Percentiles rank a stretch among this genome's conserved stretches.
These are phyloP conservation scores for Phytopythium delawarense DNA, from an alignment of 352 stramenopile species.

Conservation along the genomic window DNA sequence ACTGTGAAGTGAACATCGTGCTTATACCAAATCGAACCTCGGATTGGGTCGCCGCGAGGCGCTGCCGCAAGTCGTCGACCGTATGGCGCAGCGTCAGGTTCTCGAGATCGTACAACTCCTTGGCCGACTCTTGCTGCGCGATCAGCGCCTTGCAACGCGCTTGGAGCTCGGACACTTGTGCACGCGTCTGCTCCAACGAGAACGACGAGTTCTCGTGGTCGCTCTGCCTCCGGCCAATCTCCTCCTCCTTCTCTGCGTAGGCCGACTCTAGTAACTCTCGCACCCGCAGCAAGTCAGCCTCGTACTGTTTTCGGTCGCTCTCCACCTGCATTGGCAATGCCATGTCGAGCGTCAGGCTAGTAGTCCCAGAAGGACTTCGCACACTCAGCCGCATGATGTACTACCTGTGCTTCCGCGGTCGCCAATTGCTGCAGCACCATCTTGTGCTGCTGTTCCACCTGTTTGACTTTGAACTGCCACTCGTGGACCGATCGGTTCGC, in stretches of 20 bases:
- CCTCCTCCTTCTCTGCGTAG: conserved; percentile 4
- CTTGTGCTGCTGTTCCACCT: not conserved
- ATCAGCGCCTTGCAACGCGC: conserved; percentile 18
- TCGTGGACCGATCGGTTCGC: conserved; percentile 22
- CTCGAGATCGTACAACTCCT: conserved; percentile 23
- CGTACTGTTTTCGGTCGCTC: conserved; percentile 2
- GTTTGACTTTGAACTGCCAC: conserved; percentile 19
- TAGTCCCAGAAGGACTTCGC: not conserved
- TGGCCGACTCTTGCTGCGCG: conserved; percentile 19
- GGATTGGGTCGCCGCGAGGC: not conserved
- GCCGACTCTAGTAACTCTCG: conserved; percentile 10
- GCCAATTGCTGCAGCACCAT: not conserved
- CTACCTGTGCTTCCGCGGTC: not conserved
- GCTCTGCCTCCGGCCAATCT: not conserved
- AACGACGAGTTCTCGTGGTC: not conserved
- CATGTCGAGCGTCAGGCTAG: not conserved
- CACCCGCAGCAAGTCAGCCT: conserved; percentile 1
- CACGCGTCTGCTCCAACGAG: not conserved
- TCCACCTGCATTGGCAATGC: not conserved
- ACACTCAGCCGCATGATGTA: not conserved
- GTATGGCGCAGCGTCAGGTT: conserved; percentile 1
- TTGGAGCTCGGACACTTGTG: conserved; percentile 10
- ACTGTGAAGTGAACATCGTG: not conserved
- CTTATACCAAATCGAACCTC: not conserved
- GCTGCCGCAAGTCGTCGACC: not conserved